A percentile compares a stretch with the other conserved stretches of the same genome.
phyloP scores from a whole-genome alignment of 1,284 basidiomycete species.

The Tremellales sp. region DNA sequence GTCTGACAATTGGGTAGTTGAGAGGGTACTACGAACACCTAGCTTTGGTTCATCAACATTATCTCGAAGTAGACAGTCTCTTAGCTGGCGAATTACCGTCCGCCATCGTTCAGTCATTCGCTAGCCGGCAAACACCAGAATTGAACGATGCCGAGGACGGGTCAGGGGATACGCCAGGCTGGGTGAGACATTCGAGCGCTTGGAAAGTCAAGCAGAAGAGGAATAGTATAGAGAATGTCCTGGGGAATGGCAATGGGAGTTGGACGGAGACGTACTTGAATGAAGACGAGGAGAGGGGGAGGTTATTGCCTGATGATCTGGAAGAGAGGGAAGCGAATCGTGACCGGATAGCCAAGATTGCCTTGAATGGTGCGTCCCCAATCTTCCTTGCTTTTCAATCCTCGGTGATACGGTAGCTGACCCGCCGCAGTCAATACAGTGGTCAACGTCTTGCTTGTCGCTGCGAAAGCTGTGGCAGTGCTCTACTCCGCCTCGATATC shows the following conservation, averaged over 20 bases:
- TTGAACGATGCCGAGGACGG: neutral
- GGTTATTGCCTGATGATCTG: constrained; percentile 19
- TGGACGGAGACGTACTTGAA: neutral
- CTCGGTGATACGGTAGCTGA: neutral
- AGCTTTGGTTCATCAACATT: constrained; percentile 34
- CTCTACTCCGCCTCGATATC: constrained; percentile 56
- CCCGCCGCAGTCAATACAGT: constrained; percentile 40
- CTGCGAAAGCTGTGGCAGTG: constrained; percentile 53
- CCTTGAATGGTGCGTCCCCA: constrained; percentile 41
- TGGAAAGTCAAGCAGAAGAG: constrained; percentile 18
- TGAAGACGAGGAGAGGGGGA: constrained; percentile 20
- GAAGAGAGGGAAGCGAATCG: constrained; percentile 32
- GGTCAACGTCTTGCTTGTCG: constrained; percentile 53
- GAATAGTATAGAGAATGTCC: neutral
- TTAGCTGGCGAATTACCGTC: constrained; percentile 42
- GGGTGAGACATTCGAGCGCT: constrained; percentile 7
- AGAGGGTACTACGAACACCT: constrained; percentile 42
- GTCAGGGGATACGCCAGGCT: neutral
- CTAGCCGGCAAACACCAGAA: neutral
- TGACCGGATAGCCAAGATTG: constrained; percentile 36
- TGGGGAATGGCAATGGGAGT: constrained; percentile 6
- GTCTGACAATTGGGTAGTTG: constrained; percentile 23
- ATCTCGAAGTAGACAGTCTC: constrained; percentile 44
- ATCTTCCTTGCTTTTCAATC: neutral
- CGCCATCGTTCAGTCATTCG: constrained; percentile 41